phyloP scores from a whole-genome alignment of 169 alveolate genomes.

The Plasmodium chabaudi region DNA sequence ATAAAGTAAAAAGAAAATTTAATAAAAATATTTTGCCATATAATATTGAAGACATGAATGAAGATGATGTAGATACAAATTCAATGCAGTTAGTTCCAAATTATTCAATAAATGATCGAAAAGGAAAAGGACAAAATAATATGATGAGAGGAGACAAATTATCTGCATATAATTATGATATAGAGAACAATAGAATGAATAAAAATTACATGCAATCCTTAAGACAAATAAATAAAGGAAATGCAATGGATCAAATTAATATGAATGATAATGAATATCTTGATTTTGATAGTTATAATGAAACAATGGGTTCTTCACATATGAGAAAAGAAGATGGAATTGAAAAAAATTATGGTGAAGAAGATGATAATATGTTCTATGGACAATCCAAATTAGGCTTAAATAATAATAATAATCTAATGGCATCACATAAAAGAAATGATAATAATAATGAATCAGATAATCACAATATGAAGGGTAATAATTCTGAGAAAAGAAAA shows the following conservation, averaged over 20 bases:
- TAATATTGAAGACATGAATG: conserved; percentile 44
- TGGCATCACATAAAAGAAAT: conserved; percentile 15
- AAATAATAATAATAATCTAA: conserved; percentile 1
- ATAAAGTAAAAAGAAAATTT: conserved; percentile 29
- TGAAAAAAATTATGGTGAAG: not conserved
- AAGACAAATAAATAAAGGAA: conserved; percentile 15
- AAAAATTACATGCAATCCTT: conserved; percentile 2
- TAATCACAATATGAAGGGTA: not conserved
- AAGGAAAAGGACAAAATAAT: conserved; percentile 7
- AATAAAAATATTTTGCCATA: conserved; percentile 41
- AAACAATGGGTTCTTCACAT: not conserved
- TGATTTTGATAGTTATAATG: conserved; percentile 24
- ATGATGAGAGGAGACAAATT: not conserved
- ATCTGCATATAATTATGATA: conserved; percentile 17
- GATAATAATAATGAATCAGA: no score
- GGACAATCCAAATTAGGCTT: conserved; percentile 21
- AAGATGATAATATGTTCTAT: not conserved
- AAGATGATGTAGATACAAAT: conserved; percentile 52
- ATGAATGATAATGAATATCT: conserved; percentile 24
- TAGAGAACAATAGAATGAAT: not conserved
- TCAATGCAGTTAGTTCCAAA: conserved; percentile 23
- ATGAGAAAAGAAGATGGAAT: no score
- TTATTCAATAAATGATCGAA: conserved; percentile 41
- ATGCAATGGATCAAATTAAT: conserved; percentile 22
- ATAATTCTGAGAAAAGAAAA: conserved; percentile 3